phyloP scores from a whole-genome alignment of 2,329 filamentous ascomycete genomes.

The Fusarium sarcochroum region DNA sequence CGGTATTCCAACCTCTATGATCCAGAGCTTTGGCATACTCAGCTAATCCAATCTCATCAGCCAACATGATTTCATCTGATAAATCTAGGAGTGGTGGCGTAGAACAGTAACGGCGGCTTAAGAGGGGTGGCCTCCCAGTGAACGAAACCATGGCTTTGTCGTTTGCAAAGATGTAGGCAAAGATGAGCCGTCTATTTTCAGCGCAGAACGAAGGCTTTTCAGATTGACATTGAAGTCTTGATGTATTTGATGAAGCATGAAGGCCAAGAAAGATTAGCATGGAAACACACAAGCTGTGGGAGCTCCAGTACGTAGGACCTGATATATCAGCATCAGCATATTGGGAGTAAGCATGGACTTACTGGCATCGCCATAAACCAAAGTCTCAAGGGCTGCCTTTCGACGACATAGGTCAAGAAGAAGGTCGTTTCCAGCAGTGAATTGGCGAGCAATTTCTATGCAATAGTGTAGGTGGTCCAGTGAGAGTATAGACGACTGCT shows the following conservation, averaged over 20 bases:
- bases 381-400: conserved; percentile 53
- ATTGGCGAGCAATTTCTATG: conserved; percentile 50
- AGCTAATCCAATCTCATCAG: conserved; percentile 52
- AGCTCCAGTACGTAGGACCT: conserved; percentile 56
- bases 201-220: conserved; percentile 50
- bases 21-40: conserved; percentile 56
- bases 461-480: conserved; percentile 48
- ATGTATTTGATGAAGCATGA: conserved; percentile 46
- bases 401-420: conserved; percentile 56
- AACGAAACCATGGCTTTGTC: conserved; percentile 68
- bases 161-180: conserved; percentile 56
- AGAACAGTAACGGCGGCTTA: conserved; percentile 67
- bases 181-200: conserved; percentile 53
- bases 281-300: conserved; percentile 56
- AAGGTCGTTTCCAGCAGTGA: conserved; percentile 53
- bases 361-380: conserved; percentile 59
- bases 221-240: not conserved
- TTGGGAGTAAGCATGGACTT: conserved; percentile 33
- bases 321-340: not conserved
- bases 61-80: conserved; percentile 63
- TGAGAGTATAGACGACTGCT: conserved; percentile 6
- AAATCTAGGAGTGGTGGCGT: conserved; percentile 69
- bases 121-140: conserved; percentile 67
- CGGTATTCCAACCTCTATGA: conserved; percentile 66
- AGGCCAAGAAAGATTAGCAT: conserved; percentile 55